These are phyloP conservation scores for Agrocybe praecox DNA, from an alignment of 768 basidiomycete species.

Conservation along the genomic window DNA sequence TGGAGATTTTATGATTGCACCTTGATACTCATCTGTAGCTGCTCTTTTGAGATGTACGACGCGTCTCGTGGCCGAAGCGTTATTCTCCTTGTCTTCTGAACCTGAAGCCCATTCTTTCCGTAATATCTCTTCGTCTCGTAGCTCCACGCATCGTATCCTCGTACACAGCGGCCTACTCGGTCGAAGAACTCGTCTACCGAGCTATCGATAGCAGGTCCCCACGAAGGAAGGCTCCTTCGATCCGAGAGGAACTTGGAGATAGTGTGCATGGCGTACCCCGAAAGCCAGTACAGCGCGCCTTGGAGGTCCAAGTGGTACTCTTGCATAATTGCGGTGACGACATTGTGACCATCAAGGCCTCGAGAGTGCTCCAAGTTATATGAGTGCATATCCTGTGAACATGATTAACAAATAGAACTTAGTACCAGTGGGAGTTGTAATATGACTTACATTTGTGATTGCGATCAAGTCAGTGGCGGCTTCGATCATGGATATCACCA, in stretches of 20 bases:
- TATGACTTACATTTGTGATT: conserved; percentile 35
- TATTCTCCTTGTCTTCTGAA: conserved; percentile 17
- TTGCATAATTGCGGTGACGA: conserved; percentile 55
- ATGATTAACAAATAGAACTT: not conserved
- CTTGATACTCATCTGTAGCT: conserved; percentile 10
- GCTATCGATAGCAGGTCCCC: conserved; percentile 40
- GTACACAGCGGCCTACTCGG: conserved; percentile 53
- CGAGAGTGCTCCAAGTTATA: conserved; percentile 30
- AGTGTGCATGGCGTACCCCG: conserved; percentile 35
- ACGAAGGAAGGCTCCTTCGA: conserved; percentile 36
- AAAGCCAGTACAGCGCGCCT: conserved; percentile 39
- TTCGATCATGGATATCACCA: conserved; percentile 29
- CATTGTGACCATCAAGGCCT: conserved; percentile 39
- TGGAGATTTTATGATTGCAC: not conserved
- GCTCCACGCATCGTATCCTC: conserved; percentile 52
- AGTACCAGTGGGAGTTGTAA: too few species aligned
- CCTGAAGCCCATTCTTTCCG: conserved; percentile 23
- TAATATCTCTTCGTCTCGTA: conserved; percentile 51
- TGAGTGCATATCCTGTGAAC: conserved; percentile 26
- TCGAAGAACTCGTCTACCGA: conserved; percentile 36
- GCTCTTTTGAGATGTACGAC: conserved; percentile 18
- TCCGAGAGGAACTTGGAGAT: conserved; percentile 40
- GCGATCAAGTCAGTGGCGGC: conserved; percentile 37
- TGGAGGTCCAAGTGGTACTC: conserved; percentile 39
- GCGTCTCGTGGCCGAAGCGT: conserved; percentile 11